Base-by-base conservation (phyloP, 2,329 filamentous ascomycete species). In the Aschersonia sp. region DNA sequence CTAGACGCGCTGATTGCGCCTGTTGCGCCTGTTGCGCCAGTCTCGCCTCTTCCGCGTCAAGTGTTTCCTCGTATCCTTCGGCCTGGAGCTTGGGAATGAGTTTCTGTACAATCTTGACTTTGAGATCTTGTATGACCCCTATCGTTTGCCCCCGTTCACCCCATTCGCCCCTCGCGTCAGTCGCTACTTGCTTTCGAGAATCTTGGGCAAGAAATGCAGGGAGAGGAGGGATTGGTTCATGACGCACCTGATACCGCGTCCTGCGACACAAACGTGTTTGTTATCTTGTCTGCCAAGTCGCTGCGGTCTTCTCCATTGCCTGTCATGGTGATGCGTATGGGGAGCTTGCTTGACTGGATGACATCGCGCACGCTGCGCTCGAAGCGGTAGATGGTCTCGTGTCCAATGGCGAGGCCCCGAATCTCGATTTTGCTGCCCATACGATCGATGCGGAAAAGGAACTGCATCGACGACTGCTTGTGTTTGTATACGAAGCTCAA, bases 401-500 rank as follows among this genome's bases (percentile, higher is more conserved):
- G 84, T 30, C 84, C 85, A 12, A 89, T 64, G 1, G 79, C 87
- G 41, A 94, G 71, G 4, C 83, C 89, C 56, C 87, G 79, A 40
- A 95, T 72, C 51, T 95, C 81, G n/a, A 84, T 83, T 59, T 90
- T 94, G 56, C 74, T 74, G 42, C 89, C 88, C 56, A 95, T 74
- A 47, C 87, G 78, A 62, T 83, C 87, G 52, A 94, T 67, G 60
- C 88, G 90, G 54, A 95, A 63, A 31, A 95, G 72, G 59, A 84
- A 95, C 50, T 83, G 77, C 76, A 89, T 86, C 12, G 87, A 81
- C 0, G 87, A 94, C 61, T 94, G 86, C 30, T 77, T 72, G 63
- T 95, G 89, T 4, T 80, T 79, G 67, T 97, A 97, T 52, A 88
- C 79, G 64, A 97, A 95, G 48, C 83, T 78, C 60, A 87, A 83